These are phyloP conservation scores for Debaryomyces tyrocola DNA, from an alignment of 805 yeast species.

Conservation along the genomic window DNA sequence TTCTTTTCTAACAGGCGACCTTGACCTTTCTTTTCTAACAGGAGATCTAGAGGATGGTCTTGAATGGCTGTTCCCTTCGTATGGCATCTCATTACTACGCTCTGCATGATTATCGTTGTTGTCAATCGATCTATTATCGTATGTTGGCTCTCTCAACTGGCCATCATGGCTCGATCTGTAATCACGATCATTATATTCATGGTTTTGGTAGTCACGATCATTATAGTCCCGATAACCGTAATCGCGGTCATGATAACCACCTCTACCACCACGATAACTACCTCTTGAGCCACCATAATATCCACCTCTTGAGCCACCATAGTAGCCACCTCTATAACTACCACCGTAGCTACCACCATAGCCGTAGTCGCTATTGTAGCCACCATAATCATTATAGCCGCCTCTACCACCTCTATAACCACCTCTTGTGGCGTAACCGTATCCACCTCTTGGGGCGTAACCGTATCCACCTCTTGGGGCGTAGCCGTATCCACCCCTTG, in stretches of 20 bases:
- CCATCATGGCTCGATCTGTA: constrained; percentile 17
- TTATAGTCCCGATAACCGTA: background rate
- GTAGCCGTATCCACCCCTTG: constrained; percentile 13
- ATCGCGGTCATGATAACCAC: constrained; percentile 19
- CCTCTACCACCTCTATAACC: constrained; percentile 9
- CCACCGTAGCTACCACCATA: constrained; percentile 4
- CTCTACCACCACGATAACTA: constrained; percentile 13
- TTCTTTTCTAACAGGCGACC: constrained; percentile 30
- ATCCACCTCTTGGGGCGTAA: constrained; percentile 13
- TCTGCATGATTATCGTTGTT: background rate
- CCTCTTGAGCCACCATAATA: constrained; percentile 11
- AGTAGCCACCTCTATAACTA: constrained; percentile 11
- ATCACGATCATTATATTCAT: constrained; percentile 7
- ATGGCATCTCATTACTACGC: background rate
- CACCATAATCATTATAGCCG: constrained; percentile 8
- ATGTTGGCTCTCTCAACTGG: constrained; percentile 15
- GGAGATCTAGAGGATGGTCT: constrained; percentile 30
- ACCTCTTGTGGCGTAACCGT: constrained; percentile 5
- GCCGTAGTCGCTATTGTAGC: constrained; percentile 3
- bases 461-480: constrained; percentile 7
- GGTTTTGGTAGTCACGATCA: background rate
- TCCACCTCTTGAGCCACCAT: constrained; percentile 4
- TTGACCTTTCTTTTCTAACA: constrained; percentile 22
- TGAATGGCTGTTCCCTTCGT: constrained; percentile 22
- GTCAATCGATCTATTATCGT: constrained; percentile 7